These are phyloP conservation scores for Fusarium paranaense DNA, from an alignment of 2,329 filamentous ascomycete species.

Conservation along the genomic window DNA sequence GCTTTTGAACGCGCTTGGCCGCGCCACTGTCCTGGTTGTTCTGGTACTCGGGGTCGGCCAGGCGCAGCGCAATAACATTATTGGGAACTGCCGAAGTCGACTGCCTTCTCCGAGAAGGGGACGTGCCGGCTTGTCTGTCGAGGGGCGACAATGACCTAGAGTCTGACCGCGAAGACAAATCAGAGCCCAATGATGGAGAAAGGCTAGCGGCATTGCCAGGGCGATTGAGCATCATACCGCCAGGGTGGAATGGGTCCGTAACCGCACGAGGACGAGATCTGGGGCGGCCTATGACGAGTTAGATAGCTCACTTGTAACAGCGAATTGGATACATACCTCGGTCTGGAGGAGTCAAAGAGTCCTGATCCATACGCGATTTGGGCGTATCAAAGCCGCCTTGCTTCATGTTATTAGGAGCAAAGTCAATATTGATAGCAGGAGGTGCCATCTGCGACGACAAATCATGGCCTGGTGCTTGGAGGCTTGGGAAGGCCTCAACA, in stretches of 20 bases:
- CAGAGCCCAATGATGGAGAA: constrained; percentile 63
- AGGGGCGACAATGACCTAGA: constrained; percentile 70
- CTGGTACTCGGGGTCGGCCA: constrained; percentile 89
- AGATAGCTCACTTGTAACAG: constrained; percentile 19
- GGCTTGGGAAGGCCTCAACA: constrained; percentile 64
- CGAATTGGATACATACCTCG: constrained; percentile 60
- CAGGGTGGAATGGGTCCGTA: constrained; percentile 70
- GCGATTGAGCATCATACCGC: constrained; percentile 55
- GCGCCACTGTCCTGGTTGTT: constrained; percentile 70
- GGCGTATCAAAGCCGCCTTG: constrained; percentile 56
- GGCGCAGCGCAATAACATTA: constrained; percentile 82
- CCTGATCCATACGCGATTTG: constrained; percentile 75
- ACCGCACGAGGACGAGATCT: constrained; percentile 65
- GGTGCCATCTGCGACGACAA: constrained; percentile 81
- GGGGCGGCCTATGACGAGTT: constrained; percentile 56
- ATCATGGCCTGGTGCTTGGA: constrained; percentile 65
- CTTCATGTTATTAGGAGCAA: constrained; percentile 77
- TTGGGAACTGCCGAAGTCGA: constrained; percentile 73
- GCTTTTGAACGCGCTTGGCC: constrained; percentile 91
- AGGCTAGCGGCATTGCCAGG: constrained; percentile 56
- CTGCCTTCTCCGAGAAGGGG: constrained; percentile 60
- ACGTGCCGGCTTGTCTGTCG: constrained; percentile 60
- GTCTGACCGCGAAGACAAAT: constrained; percentile 57
- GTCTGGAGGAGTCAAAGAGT: constrained; percentile 86
- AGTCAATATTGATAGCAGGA: constrained; percentile 95